A percentile compares a stretch with the other conserved stretches of the same genome.
Conservation (phyloP, 2,329 filamentous ascomycete genomes). For the Trichocomaceae sp. region DNA sequence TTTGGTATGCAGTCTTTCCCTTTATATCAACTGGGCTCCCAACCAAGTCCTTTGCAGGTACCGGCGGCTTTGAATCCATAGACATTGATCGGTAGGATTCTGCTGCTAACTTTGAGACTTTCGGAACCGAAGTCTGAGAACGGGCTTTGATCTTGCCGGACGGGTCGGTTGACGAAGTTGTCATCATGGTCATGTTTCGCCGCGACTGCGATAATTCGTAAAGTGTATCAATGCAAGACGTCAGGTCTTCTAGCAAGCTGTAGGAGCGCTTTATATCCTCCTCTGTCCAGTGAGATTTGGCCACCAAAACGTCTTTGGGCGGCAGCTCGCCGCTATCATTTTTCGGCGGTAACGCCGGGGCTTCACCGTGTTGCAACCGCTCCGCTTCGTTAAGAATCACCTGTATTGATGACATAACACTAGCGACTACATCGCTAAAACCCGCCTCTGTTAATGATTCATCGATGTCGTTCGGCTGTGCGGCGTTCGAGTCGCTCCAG, state of each 20-base stretch:
- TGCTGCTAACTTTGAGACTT: slow-evolving; percentile 23
- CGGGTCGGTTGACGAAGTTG: slow-evolving; percentile 24
- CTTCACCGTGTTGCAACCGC: slow-evolving; percentile 45
- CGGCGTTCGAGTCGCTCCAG: slow-evolving; percentile 57
- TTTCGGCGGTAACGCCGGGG: slow-evolving; percentile 33
- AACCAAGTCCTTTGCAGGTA: slow-evolving; percentile 20
- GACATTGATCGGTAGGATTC: slow-evolving; percentile 21
- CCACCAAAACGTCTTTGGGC: slow-evolving; percentile 14
- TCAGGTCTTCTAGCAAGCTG: slow-evolving; percentile 54
- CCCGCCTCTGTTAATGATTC: slow-evolving; percentile 56
- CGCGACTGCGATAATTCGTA: slow-evolving; percentile 57
- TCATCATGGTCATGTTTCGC: slow-evolving; percentile 40
- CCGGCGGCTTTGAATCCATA: slow-evolving; percentile 25
- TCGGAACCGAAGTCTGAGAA: slow-evolving; percentile 19
- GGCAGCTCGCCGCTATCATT: slow-evolving; percentile 27
- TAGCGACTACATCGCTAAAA: slow-evolving; percentile 57
- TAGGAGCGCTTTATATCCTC: slow-evolving; percentile 51
- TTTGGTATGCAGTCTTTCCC: slow-evolving; percentile 2
- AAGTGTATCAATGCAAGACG: slow-evolving; percentile 57
- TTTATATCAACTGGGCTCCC: slow-evolving; percentile 34
- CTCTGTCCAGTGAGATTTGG: slow-evolving; percentile 40
- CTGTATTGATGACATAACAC: slow-evolving; percentile 59
- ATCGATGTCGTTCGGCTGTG: slow-evolving; percentile 54
- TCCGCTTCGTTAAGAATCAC: slow-evolving; percentile 58
- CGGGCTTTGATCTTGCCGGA: slow-evolving; percentile 20